Evolutionary conservation across 2,329 filamentous ascomycete species (phyloP), one percentile per base, ranked within the genome.

Genomic region (Fusarium sambucinum): DNA sequence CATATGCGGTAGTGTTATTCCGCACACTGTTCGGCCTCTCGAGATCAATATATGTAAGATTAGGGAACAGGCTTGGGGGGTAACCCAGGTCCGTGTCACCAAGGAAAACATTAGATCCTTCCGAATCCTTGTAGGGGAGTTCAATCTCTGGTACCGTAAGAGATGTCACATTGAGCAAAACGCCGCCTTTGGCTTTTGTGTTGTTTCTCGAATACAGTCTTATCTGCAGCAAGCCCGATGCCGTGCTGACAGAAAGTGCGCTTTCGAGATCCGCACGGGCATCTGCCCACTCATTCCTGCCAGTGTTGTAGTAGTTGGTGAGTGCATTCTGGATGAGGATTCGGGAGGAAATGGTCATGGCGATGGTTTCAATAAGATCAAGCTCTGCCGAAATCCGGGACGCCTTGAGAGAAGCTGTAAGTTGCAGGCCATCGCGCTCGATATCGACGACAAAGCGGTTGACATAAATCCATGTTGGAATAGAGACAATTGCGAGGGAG

Each of bases 341-440:
- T 62, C 89, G 83, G 1, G 92, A 94, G 9, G 90, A 84, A 44
- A 96, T 90, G 55, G 91, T 90, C 56, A 85, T 84, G 74, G 90
- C 91, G 61, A 89, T 90, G 32, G 91, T 91, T 80, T 94, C 88
- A 70, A 97, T 88, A 52, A 97, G 85, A 52, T 92, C 85, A 56
- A 97, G 86, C 76, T 93, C 92, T 53, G 92, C 90, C 8, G 91
- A 84, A 66, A 97, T 86, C 75, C 95, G 91, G 30, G 92, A 89
- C 21, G 94, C 91, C 78, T 97, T 97, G 75, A 97, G 88, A 4
- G 92, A 94, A 9, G 94, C 94, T 2, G 93, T 93, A 65, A 97
- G 84, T 27, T 89, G 83, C 47, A 97, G 87, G 52, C 90, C 87
- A 52, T 87, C 84, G 14, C 87, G 80, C 76, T 85, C 82, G 69